phyloP scores from a whole-genome alignment of 2,329 filamentous ascomycete genomes.

The Fusarium annulatum region DNA sequence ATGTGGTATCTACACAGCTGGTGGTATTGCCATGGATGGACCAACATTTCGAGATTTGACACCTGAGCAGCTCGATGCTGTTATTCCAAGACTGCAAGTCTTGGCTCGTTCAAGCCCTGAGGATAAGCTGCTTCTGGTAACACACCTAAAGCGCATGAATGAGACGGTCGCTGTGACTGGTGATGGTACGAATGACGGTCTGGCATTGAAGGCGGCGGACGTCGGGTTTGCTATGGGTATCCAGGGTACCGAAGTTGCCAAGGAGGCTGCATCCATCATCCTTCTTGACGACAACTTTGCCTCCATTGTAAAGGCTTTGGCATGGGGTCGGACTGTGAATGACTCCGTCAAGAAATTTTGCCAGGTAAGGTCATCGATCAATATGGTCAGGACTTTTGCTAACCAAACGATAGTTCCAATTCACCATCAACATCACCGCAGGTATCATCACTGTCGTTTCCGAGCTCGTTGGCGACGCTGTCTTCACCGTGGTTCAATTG shows the following conservation, averaged over 20 bases:
- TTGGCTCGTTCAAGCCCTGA: conserved; percentile 69
- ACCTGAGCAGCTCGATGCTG: conserved; percentile 62
- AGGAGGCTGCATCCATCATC: conserved; percentile 76
- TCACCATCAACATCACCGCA: conserved; percentile 77
- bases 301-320: conserved; percentile 73
- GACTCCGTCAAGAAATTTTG: conserved; percentile 76
- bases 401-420: conserved; percentile 61
- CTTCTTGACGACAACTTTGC: conserved; percentile 75
- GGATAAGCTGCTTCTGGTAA: conserved; percentile 68
- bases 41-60: conserved; percentile 69
- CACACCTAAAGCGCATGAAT: conserved; percentile 63
- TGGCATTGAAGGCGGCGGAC: conserved; percentile 73
- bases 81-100: conserved; percentile 62
- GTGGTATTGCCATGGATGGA: conserved; percentile 74
- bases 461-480: conserved; percentile 67
- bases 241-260: conserved; percentile 73
- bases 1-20: conserved; percentile 71
- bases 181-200: conserved; percentile 74
- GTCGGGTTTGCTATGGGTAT: conserved; percentile 77
- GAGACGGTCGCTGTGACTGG: conserved; percentile 73
- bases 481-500: conserved; percentile 74
- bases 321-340: conserved; percentile 76
- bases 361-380: conserved; percentile 54
- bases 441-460: conserved; percentile 74
- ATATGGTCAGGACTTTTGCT: neutral